Evolutionary conservation across 306 rosid genomes (phyloP).

Genomic region (Crotalaria pallida): DNA sequence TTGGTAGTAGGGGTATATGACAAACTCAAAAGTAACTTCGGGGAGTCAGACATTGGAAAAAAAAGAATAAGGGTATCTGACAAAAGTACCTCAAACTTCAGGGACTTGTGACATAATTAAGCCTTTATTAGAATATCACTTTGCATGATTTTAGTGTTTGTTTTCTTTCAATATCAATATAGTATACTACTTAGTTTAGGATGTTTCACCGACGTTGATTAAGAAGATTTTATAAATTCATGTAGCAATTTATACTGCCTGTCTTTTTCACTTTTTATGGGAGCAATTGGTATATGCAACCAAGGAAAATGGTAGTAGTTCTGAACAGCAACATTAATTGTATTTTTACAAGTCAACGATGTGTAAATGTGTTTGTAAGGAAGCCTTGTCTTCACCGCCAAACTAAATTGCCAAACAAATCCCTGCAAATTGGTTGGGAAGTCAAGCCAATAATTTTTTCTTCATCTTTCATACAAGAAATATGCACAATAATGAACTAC

Average conservation of each 20-base stretch:
- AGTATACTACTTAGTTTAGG: too few species aligned
- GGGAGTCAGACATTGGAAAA: too few species aligned
- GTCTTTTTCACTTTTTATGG: not conserved
- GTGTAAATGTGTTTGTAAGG: not conserved
- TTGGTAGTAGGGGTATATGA: too few species aligned
- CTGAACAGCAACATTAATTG: not conserved
- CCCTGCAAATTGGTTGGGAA: not conserved
- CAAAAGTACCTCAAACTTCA: too few species aligned
- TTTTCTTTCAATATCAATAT: too few species aligned
- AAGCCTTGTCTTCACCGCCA: constrained; percentile 18
- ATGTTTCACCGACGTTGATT: not conserved
- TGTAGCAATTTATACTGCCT: not conserved
- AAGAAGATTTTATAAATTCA: not conserved
- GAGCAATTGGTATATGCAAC: constrained; percentile 15
- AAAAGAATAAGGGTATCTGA: too few species aligned
- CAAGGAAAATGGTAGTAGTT: constrained; percentile 19
- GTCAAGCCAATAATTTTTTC: not conserved
- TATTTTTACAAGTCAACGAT: not conserved
- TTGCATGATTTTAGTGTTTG: too few species aligned
- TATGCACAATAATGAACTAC: not conserved
- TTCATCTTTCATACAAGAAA: not conserved
- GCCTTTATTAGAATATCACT: too few species aligned
- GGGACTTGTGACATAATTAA: too few species aligned
- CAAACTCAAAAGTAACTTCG: too few species aligned
- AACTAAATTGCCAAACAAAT: not conserved